Base-by-base conservation (phyloP, 75 land plant species). In the Cupressus sempervirens region DNA sequence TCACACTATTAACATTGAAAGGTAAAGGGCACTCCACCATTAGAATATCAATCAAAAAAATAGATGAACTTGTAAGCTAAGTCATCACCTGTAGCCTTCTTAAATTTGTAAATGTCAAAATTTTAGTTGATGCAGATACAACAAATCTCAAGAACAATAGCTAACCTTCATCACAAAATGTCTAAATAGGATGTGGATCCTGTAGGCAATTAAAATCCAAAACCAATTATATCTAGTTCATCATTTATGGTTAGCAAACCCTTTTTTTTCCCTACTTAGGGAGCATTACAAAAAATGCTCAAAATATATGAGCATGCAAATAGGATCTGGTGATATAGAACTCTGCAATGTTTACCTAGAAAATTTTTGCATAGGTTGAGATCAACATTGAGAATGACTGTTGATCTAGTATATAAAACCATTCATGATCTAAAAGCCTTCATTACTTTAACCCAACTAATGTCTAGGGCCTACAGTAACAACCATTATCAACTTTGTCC, bases 111-210 rank as follows among this genome's bases (percentile, higher is more conserved):
- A 98, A 98, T 18, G 93, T 90, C 81, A 98, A 93, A n/a, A 94
- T 73, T 82, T 98, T 96, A 73, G 98, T 91, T 40, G 95, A 85
- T 13, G 93, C 93, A 65, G 89, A 82, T 36, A 94, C 94, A 76
- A 96, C 98, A 89, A 92, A 89, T 85, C 87, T 94, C 67, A 98
- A 86, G 84, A 98, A 98, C 79, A 98, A 96, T 62, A 98, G 45
- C 84, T 98, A 98, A 0, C 99, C 99, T 79, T 98, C 98, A 70
- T 85, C 93, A 93, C 92, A 94, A 62, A 98, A 73, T 40, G 92
- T 92, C 85, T 91, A 89, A 40, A 98, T 89, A 43, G 99, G 99
- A 84, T 96, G 96, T 0, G 95, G 94, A 50, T 96, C 96, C 99
- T 98, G 86, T 45, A 58, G 43, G 86, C 58, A 82, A 50, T 50